Evolutionary conservation across 352 stramenopile genomes (phyloP).

Genomic region (Globisporangium megalacanthum): DNA sequence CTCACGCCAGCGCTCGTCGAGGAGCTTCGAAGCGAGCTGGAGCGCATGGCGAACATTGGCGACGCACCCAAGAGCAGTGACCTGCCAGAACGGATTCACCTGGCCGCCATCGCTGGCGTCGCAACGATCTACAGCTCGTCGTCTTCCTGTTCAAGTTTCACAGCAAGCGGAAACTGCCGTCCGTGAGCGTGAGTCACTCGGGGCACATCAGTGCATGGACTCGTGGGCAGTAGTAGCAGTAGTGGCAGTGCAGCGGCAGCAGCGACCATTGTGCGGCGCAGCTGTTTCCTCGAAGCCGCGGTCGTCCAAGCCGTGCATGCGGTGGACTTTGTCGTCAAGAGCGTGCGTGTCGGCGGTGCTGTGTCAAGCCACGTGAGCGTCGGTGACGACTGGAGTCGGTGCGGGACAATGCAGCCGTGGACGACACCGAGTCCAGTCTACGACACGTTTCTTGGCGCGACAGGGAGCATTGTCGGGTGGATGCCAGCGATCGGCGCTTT

Average conservation of each 20-base stretch:
- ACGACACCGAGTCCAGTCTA: conserved; percentile 3
- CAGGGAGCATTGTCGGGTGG: conserved; percentile 57
- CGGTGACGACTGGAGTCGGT: conserved; percentile 54
- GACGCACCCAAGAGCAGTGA: conserved; percentile 6
- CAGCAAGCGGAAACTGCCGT: too few species aligned
- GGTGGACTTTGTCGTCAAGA: conserved; percentile 78
- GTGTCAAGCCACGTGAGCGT: conserved; percentile 71
- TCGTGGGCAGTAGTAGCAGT: too few species aligned
- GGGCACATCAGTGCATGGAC: too few species aligned
- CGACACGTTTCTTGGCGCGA: conserved; percentile 47
- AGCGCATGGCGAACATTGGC: conserved; percentile 36
- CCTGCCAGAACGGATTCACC: conserved; percentile 25
- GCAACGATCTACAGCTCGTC: conserved; percentile 57
- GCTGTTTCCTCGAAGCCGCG: too few species aligned
- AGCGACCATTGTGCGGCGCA: too few species aligned
- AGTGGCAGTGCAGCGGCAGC: too few species aligned
- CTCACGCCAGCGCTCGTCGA: conserved; percentile 27
- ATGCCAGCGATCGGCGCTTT: conserved; percentile 78
- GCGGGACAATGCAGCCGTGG: conserved; percentile 3
- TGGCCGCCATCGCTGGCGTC: conserved; percentile 53
- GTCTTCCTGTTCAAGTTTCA: too few species aligned
- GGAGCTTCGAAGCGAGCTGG: conserved; percentile 38
- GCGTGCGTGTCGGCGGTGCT: conserved; percentile 45
- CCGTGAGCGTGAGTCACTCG: too few species aligned
- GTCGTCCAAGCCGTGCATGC: too few species aligned